Conservation (phyloP, 176 grass and related monocot species). For the barley (Hordeum vulgare) region MorexV3_pseudomolecules_assembly NC_058518.1:21385101-21385600, state of each 20-base stretch:
- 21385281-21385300: background rate
- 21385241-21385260: too few species aligned
- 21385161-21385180: too few species aligned
- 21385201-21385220: too few species aligned
- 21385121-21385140: background rate
- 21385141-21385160: too few species aligned
- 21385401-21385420: conserved; percentile 1
- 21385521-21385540: conserved; percentile 25
- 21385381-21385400: too few species aligned
- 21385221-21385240: too few species aligned
- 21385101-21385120: background rate
- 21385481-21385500: conserved; percentile 5
- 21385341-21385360: background rate
- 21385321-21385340: conserved; percentile 6
- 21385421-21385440: conserved; percentile 18
- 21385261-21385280: background rate
- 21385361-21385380: too few species aligned
- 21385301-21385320: conserved; percentile 21
- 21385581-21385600: background rate
- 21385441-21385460: conserved; percentile 11
- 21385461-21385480: conserved; percentile 39
- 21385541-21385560: conserved; percentile 3
- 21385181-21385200: too few species aligned
- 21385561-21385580: conserved; percentile 24
- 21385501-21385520: background rate